Base-by-base conservation (phyloP, 2,329 filamentous ascomycete species). In the Apiospora sp. region DNA sequence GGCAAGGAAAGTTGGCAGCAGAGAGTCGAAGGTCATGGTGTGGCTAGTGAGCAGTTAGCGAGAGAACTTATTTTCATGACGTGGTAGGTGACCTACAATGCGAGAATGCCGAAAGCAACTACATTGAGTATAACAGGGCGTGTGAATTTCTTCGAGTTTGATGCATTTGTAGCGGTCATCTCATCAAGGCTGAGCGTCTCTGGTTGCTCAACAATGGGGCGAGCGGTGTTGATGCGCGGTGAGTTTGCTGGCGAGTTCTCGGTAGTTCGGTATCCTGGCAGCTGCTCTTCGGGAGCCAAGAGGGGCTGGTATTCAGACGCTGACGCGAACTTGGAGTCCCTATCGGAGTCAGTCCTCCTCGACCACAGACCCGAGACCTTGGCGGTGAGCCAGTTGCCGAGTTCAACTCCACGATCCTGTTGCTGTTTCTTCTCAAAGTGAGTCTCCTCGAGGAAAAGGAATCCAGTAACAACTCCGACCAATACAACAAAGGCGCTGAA, bases 21-120 rank as follows among this genome's bases (percentile, higher is more conserved):
- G 89, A 79, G 98, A 94, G 83, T 99, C 96, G 78, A 97, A 96
- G 0, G 95, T 97, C 83, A 99, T 98, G 16, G 96, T 98, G 84
- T 98, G 96, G 85, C 95, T 98, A 54, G 74, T 44, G 41, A 44
- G 16, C 19, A 19, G 13, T 68, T 68, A 68, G 67, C 67, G 14
- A 10, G 34, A 64, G 34, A 41, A 14, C 58, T 22, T 4, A 0
- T 24, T n/a, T 8, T 4, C 34, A 0, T 13, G 16, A 72, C 72
- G 43, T 76, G 72, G 68, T 80, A 74, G 12, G 1, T 8, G 37
- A 68, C 94, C 90, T 88, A 98, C 95, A 97, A 98, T 75, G 96
- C 96, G 73, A 98, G 87, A 78, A 98, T 94, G 64, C 95, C 96
- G 80, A 97, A 98, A 70, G 93, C 94, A 72, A 96, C 84, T 75